Conservation (phyloP, 305 asterid species). For the Plantago lanceolata region DNA sequence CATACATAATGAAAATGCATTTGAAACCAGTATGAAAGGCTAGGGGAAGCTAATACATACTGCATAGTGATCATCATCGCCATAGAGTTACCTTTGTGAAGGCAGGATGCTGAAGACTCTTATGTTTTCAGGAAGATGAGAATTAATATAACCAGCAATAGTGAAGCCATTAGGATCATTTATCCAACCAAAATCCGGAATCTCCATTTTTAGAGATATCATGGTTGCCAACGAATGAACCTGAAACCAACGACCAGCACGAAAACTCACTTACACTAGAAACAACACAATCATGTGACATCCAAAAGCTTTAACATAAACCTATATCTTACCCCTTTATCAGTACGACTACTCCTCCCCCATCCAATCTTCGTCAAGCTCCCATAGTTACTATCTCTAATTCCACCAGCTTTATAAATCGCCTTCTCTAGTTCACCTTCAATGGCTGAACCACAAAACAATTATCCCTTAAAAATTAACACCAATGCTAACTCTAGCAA, state of each 20-base stretch:
- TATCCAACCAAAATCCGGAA: slow-evolving; percentile 79
- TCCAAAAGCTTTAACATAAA: background rate
- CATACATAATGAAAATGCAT: no score
- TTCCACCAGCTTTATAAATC: slow-evolving; percentile 82
- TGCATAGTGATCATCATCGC: background rate
- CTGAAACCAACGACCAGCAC: slow-evolving; percentile 33
- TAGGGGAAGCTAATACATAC: no score
- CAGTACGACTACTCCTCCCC: slow-evolving; percentile 99
- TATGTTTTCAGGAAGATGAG: slow-evolving; percentile 64
- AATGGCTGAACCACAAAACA: slow-evolving; percentile 53
- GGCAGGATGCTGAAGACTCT: slow-evolving; percentile 91
- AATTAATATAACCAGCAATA: slow-evolving; percentile 60
- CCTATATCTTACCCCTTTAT: slow-evolving; percentile 78
- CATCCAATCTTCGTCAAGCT: slow-evolving; percentile 76
- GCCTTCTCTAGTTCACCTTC: slow-evolving; percentile 92
- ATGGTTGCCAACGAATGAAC: slow-evolving; percentile 92
- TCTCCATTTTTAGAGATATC: slow-evolving; percentile 89
- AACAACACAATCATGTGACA: background rate
- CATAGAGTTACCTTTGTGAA: slow-evolving; percentile 57
- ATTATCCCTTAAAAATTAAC: slow-evolving; percentile 29
- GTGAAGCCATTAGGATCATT: slow-evolving; percentile 78
- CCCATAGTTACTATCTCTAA: slow-evolving; percentile 81
- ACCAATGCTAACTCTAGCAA: slow-evolving; percentile 16
- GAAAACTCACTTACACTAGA: background rate
- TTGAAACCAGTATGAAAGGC: no score